phyloP scores from a whole-genome alignment of 768 basidiomycete species.

The Lentinus tigrinus region DNA sequence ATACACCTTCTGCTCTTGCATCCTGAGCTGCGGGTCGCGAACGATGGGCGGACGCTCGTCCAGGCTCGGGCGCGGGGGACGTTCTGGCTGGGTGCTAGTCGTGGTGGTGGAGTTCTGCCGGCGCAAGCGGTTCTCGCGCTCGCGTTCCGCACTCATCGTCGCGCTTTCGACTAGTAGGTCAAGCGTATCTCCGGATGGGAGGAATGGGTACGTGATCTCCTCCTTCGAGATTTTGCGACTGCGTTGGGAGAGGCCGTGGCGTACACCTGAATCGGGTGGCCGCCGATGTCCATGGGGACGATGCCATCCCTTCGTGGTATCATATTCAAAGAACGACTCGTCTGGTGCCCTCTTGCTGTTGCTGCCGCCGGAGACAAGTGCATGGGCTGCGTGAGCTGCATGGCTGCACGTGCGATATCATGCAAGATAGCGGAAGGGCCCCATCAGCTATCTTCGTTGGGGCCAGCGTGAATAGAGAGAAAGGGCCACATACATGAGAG shows the following conservation, averaged over 20 bases:
- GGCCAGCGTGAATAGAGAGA: background rate
- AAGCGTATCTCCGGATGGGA: background rate
- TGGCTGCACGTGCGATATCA: no score
- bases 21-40: background rate
- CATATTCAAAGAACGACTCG: constrained; percentile 8
- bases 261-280: background rate
- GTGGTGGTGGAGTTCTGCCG: no score
- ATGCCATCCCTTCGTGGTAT: constrained; percentile 3
- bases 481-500: constrained; percentile 2
- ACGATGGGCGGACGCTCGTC: background rate
- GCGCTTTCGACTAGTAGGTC: background rate
- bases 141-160: background rate
- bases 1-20: background rate
- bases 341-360: background rate
- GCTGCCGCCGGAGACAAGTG: background rate
- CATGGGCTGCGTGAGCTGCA: constrained; percentile 1
- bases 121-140: background rate
- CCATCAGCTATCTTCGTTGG: no score
- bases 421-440: no score
- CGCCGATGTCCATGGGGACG: background rate
- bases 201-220: constrained; percentile 11
- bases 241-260: background rate
- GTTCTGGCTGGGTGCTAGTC: background rate
- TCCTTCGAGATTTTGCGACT: constrained; percentile 10
- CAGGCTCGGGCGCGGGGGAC: background rate